Conservation (phyloP, 441 rosid species). For the Theobroma grandiflorum region DNA sequence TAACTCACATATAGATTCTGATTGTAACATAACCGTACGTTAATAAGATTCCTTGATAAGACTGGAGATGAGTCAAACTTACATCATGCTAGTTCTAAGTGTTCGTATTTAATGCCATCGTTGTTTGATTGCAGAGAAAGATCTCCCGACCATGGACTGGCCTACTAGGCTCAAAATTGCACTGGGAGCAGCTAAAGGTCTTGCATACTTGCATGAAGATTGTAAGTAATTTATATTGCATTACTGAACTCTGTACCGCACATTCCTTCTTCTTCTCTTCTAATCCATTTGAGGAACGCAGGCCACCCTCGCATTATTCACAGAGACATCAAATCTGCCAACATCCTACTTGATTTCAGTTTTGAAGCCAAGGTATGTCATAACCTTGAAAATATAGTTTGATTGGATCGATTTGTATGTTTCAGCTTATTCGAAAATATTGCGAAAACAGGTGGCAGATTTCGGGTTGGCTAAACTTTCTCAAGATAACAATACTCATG, state of each 20-base stretch:
- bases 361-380: slow-evolving; percentile 71
- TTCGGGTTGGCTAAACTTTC: slow-evolving; percentile 87
- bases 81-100: background rate
- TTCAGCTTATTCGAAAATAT: background rate
- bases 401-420: background rate
- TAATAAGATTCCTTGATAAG: background rate
- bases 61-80: background rate
- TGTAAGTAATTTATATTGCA: slow-evolving; percentile 49
- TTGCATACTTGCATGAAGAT: slow-evolving; percentile 92
- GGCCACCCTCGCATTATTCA: slow-evolving; percentile 92
- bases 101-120: background rate
- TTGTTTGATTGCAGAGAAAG: slow-evolving; percentile 52
- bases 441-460: slow-evolving; percentile 70
- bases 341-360: slow-evolving; percentile 73
- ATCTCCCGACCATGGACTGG: slow-evolving; percentile 67
- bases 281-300: slow-evolving; percentile 29
- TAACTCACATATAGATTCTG: background rate
- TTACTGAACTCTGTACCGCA: background rate
- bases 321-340: slow-evolving; percentile 85
- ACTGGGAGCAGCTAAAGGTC: slow-evolving; percentile 85
- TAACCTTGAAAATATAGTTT: background rate
- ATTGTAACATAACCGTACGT: background rate
- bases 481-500: slow-evolving; percentile 76
- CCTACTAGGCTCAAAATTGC: slow-evolving; percentile 73
- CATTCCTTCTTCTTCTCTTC: background rate